These are phyloP conservation scores for Lotmaria passim DNA, from an alignment of 208 protist species.

Conservation along the genomic window DNA sequence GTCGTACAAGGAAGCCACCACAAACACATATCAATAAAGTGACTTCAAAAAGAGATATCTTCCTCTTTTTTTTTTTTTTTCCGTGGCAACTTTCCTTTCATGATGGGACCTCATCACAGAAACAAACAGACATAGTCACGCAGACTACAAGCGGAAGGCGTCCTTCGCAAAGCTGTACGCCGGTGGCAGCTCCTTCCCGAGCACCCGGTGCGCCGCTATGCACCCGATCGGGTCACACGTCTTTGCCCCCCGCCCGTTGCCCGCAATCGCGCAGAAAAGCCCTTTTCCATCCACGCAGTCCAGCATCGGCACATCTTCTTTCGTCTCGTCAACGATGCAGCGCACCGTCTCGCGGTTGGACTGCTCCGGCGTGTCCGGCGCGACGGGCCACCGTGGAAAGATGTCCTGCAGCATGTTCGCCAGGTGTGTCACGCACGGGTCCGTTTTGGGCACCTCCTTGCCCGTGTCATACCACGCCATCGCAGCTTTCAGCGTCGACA, in stretches of 20 bases:
- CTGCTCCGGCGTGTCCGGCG: not conserved
- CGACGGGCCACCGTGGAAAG: conserved; percentile 24
- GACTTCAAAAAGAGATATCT: too few species aligned
- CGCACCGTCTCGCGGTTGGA: conserved; percentile 19
- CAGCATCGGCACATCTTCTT: conserved; percentile 16
- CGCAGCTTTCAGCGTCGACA: conserved; percentile 6
- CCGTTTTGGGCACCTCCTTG: conserved; percentile 5
- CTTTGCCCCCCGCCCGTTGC: conserved; percentile 31
- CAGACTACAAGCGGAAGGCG: conserved; percentile 3
- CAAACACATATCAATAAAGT: too few species aligned
- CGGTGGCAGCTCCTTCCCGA: conserved; percentile 25
- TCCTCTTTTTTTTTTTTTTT: too few species aligned
- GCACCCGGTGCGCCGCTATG: conserved; percentile 30
- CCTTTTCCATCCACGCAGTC: conserved; percentile 26
- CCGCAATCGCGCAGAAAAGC: conserved; percentile 28
- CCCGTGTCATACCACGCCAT: conserved; percentile 29
- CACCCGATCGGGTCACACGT: conserved; percentile 39
- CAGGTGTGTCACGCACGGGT: conserved; percentile 7
- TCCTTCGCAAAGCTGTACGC: not conserved
- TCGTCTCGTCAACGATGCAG: conserved; percentile 34
- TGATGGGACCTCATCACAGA: too few species aligned
- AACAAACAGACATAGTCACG: too few species aligned
- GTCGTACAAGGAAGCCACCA: too few species aligned
- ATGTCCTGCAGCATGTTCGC: conserved; percentile 1
- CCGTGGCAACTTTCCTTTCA: too few species aligned